Evolutionary conservation across 2,329 filamentous ascomycete species (phyloP).

Genomic region (Mollisiaceae sp.): DNA sequence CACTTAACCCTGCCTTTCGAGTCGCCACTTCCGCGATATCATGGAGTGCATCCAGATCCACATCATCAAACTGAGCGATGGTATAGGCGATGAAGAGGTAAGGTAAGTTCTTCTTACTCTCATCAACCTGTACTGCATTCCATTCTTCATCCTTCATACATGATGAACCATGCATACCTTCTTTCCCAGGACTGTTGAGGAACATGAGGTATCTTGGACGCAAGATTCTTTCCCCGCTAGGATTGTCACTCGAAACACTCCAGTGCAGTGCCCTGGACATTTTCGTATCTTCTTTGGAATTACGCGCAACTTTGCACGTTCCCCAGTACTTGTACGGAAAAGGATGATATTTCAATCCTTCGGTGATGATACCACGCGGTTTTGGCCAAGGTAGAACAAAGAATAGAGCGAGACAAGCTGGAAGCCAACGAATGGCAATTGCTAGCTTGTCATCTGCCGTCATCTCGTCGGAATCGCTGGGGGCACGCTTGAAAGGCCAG

Average conservation of each 20-base stretch:
- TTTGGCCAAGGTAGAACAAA: constrained; percentile 8
- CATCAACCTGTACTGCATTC: constrained; percentile 8
- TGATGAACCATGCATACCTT: constrained; percentile 1
- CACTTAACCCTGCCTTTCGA: constrained; percentile 27
- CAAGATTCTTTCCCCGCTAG: not conserved
- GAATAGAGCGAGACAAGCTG: constrained; percentile 14
- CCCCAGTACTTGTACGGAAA: constrained; percentile 18
- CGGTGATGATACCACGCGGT: not conserved
- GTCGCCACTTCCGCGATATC: constrained; percentile 53
- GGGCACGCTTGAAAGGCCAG: constrained; percentile 11
- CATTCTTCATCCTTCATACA: constrained; percentile 14
- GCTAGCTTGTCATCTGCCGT: constrained; percentile 10
- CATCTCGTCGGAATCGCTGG: not conserved
- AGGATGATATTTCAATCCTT: constrained; percentile 5
- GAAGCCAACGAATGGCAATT: constrained; percentile 15
- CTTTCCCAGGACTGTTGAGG: constrained; percentile 3
- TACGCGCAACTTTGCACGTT: constrained; percentile 11
- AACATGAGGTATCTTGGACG: constrained; percentile 16
- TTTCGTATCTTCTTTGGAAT: constrained; percentile 13
- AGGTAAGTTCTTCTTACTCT: constrained; percentile 12
- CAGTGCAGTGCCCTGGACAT: constrained; percentile 9
- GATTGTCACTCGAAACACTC: constrained; percentile 6
- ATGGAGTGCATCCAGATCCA: constrained; percentile 51
- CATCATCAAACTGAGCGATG: constrained; percentile 4
- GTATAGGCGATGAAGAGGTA: constrained; percentile 15